Base-by-base conservation (phyloP, 2,329 filamentous ascomycete species). In the Geosmithia putterillii region DNA sequence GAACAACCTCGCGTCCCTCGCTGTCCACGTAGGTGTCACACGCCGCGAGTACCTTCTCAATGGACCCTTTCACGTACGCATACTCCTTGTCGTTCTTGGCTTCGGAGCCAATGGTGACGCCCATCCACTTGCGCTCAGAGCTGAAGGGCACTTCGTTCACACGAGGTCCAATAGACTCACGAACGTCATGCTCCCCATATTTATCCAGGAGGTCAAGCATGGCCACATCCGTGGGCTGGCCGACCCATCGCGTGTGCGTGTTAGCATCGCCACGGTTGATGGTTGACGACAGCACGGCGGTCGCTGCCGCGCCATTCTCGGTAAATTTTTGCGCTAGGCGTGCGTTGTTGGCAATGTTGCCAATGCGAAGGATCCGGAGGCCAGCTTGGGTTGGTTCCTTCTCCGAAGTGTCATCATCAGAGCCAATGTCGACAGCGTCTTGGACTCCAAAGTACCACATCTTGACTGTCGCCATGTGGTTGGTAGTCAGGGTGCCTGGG, bases 51-150 rank as follows among this genome's bases (percentile, higher is more conserved):
- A 98, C 76, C 59, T 82, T 83, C 61, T 98, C 92, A 36, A 96
- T 72, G 28, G 92, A 86, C 25, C 92, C 94, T 59, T 98, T 98
- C 67, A 96, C 86, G 59, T 96, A 98, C 1, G 87, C 89, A 50
- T 87, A 81, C 54, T 94, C 86, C 47, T 80, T 79, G 34, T 83
- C 80, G 43, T 68, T 66, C 46, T 69, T 70, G 23, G 68, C 64
- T 40, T 77, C 71, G 19, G 71, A 67, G 38, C 79, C 79, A 51
- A 95, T 85, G 2, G 88, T 83, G 22, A 95, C 89, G 28, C 94
- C 94, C 94, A 98, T 98, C 90, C 90, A 98, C 63, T 98, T 98
- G 45, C 90, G 78, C 58, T 95, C 88, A 1, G 92, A 98, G 58
- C 90, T 96, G 62, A 98, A 98, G 0, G 92, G 89, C 0, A 86